Evolutionary conservation across 805 yeast species (phyloP).

Genomic region (Zygosaccharomyces bisporus): DNA sequence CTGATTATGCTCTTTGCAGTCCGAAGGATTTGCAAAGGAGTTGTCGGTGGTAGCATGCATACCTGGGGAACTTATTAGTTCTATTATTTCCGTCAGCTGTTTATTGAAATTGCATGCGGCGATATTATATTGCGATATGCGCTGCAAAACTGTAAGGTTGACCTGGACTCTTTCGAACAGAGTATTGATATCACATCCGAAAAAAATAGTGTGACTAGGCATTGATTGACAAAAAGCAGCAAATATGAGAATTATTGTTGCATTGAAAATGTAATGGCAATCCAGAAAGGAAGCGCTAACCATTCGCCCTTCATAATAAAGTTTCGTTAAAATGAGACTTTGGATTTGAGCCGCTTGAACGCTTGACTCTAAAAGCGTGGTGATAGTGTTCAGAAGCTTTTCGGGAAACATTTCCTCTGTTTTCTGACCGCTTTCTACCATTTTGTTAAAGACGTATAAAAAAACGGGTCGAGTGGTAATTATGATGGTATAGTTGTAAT

Average conservation of each 20-base stretch:
- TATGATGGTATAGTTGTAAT: slow-evolving; percentile 22
- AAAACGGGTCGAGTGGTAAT: slow-evolving; percentile 22
- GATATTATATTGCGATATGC: slow-evolving; percentile 18
- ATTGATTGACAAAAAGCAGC: slow-evolving; percentile 17
- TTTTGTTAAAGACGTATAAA: slow-evolving; percentile 21
- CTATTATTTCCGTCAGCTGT: slow-evolving; percentile 22
- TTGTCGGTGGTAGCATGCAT: slow-evolving; percentile 11
- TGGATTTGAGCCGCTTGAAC: slow-evolving; percentile 22
- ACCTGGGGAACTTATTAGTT: slow-evolving; percentile 14
- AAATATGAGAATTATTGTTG: slow-evolving; percentile 18
- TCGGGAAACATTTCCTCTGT: slow-evolving; percentile 12
- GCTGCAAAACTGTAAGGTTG: slow-evolving; percentile 17
- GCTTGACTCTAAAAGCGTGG: slow-evolving; percentile 19
- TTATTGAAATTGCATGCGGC: slow-evolving; percentile 18
- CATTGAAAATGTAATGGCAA: slow-evolving; percentile 22
- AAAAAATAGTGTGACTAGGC: slow-evolving; percentile 10
- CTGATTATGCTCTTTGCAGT: background rate
- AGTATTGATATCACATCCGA: slow-evolving; percentile 11
- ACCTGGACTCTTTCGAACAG: slow-evolving; percentile 17
- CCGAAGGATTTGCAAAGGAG: slow-evolving; percentile 1
- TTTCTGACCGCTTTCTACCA: slow-evolving; percentile 8
- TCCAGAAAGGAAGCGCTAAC: slow-evolving; percentile 20
- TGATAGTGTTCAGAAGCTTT: slow-evolving; percentile 11
- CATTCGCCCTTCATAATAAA: slow-evolving; percentile 19
- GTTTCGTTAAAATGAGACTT: slow-evolving; percentile 16